These are phyloP conservation scores for Lachnellula arida DNA, from an alignment of 2,329 filamentous ascomycete species.

Conservation along the genomic window DNA sequence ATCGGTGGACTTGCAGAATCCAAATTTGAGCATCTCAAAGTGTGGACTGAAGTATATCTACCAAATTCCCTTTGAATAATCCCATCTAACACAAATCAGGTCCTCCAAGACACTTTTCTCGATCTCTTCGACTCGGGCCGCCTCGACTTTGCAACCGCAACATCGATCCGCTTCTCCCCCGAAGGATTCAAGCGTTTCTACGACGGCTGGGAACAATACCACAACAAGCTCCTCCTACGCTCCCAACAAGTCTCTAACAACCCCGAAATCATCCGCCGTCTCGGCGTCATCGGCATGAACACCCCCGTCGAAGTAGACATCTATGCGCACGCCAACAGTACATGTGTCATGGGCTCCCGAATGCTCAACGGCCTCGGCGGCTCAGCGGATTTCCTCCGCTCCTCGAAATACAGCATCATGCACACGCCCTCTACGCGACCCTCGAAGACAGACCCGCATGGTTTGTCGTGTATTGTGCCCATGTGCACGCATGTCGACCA, in stretches of 20 bases:
- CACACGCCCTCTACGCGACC: conserved; percentile 81
- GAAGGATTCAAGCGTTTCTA: conserved; percentile 92
- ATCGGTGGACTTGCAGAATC: conserved; percentile 76
- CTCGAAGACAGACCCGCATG: conserved; percentile 75
- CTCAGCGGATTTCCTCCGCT: conserved; percentile 75
- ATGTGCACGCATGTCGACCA: conserved; percentile 92
- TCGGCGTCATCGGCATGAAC: conserved; percentile 92
- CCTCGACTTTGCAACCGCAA: conserved; percentile 85
- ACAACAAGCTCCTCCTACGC: conserved; percentile 77
- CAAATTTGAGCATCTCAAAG: conserved; percentile 81
- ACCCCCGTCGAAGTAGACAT: conserved; percentile 92
- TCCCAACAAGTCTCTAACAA: conserved; percentile 87
- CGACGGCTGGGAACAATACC: conserved; percentile 74
- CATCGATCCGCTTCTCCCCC: conserved; percentile 84
- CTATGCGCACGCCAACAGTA: conserved; percentile 89
- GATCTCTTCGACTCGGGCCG: conserved; percentile 87
- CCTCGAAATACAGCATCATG: conserved; percentile 84
- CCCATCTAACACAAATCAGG: conserved; percentile 31
- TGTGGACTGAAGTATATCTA: conserved; percentile 68
- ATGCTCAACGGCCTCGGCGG: conserved; percentile 86
- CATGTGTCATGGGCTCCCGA: conserved; percentile 81
- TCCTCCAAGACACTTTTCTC: conserved; percentile 87
- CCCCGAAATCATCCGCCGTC: conserved; percentile 81
- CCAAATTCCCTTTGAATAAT: not conserved
- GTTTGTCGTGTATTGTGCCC: conserved; percentile 83